These are phyloP conservation scores for Kwoniella newhampshirensis DNA, from an alignment of 768 basidiomycete species.

Conservation along the genomic window DNA sequence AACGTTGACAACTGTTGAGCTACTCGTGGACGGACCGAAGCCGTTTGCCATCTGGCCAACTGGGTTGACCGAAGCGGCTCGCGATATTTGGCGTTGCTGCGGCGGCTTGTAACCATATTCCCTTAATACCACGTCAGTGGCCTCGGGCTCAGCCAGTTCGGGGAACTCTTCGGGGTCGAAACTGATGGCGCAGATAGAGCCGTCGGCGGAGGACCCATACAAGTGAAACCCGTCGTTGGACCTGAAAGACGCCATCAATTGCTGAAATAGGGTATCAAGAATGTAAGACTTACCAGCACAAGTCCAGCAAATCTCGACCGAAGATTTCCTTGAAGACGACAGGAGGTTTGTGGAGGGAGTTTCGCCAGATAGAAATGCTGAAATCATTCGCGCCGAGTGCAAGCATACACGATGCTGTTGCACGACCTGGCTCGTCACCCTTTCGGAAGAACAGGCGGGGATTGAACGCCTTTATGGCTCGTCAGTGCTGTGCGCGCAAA, in stretches of 20 bases:
- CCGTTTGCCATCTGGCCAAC: conserved; percentile 8
- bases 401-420: conserved; percentile 47
- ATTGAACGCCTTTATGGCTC: conserved; percentile 69
- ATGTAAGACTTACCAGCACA: conserved; percentile 73
- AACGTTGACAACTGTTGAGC: conserved; percentile 34
- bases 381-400: conserved; percentile 92
- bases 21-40: conserved; percentile 28
- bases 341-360: conserved; percentile 82
- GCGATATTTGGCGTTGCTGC: conserved; percentile 5
- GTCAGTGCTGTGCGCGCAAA: not conserved
- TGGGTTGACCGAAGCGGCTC: conserved; percentile 15
- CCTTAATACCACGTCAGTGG: conserved; percentile 51
- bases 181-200: conserved; percentile 82
- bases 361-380: conserved; percentile 94
- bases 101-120: conserved; percentile 37
- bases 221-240: conserved; percentile 87
- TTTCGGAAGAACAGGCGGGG: conserved; percentile 90
- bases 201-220: conserved; percentile 94
- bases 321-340: conserved; percentile 94
- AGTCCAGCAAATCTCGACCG: conserved; percentile 89
- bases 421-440: conserved; percentile 59
- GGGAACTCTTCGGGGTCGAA: conserved; percentile 61
- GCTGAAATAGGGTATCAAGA: not conserved
- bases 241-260: conserved; percentile 61
- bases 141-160: conserved; percentile 55